These are phyloP conservation scores for Fraxinus greggii DNA, from an alignment of 305 asterid species.

Conservation along the genomic window DNA sequence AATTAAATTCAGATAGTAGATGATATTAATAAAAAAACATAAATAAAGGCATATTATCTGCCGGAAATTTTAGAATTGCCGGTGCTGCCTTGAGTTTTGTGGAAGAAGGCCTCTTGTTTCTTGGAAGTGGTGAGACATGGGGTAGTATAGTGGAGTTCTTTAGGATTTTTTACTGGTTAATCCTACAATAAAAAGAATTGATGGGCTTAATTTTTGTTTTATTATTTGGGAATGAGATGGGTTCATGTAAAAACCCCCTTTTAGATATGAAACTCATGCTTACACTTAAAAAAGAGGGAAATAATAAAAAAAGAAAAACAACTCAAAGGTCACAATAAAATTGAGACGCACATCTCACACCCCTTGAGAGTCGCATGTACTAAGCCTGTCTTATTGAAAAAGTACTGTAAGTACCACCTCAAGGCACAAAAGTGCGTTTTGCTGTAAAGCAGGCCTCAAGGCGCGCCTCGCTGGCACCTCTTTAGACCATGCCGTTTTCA, in stretches of 20 bases:
- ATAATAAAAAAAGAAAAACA: no score
- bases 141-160: not conserved
- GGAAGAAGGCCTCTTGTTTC: not conserved
- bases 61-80: not conserved
- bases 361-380: not conserved
- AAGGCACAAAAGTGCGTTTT: not conserved
- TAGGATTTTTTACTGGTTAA: not conserved
- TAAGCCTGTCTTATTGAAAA: not conserved
- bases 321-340: not conserved
- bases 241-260: not conserved
- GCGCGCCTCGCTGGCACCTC: not conserved
- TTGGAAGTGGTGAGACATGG: not conserved
- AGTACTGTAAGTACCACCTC: not conserved
- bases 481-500: not conserved
- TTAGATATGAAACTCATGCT: not conserved
- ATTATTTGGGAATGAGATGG: not conserved
- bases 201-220: not conserved
- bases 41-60: not conserved
- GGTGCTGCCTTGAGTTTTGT: not conserved
- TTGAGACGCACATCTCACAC: not conserved
- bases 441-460: not conserved
- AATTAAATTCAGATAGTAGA: not conserved
- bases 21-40: not conserved
- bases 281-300: not conserved
- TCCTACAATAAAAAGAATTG: not conserved